Evolutionary conservation across 148 eudicot species (phyloP), one percentile per base, ranked within the genome.

Genomic region (Camellia granthamiana): DNA sequence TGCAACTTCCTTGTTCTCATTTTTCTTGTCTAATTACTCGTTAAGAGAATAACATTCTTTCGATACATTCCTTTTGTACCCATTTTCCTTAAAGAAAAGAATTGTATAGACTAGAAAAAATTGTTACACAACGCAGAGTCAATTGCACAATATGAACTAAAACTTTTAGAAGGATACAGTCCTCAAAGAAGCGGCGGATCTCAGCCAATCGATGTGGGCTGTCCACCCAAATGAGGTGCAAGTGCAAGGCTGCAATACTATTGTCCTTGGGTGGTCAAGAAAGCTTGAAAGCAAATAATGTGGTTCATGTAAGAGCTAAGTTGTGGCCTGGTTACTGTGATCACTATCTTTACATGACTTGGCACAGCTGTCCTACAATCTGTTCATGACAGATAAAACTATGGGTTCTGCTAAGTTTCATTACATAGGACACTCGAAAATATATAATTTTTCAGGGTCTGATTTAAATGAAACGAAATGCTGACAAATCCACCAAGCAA

Each of bases 161-260:
- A 46, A 47, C 78, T 16, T 60, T 9, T 8, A 16, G 23, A 87
- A 88, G 88, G 87, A 88, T 92, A 92, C 97, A 92, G 81, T 92
- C 97, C 87, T 92, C 97, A 85, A 92, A 92, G 87, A 92, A 92
- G 74, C 93, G 92, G 59, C 94, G 94, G 76, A 92, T 92, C 78
- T 92, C 97, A 79, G 94, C 90, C 89, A 91, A 81, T 78, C 97
- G 92, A 87, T 92, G 97, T 68, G 43, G 79, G 46, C 55, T 60
- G 12, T 38, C 69, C 54, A 62, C 41, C 79, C 44, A 76, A 47
- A 41, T 38, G 67, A 41, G 3, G 6, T 19, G 42, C 43, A 47
- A 59, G 1, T 19, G 4, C 52, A 58, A 76, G 67, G 70, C 66
- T 16, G 15, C 23, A 60, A 16, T 75, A 43, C 54, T 42, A 42